These are phyloP conservation scores for Porphyrellus cyaneotinctus DNA, from an alignment of 768 basidiomycete genomes.

Conservation along the genomic window DNA sequence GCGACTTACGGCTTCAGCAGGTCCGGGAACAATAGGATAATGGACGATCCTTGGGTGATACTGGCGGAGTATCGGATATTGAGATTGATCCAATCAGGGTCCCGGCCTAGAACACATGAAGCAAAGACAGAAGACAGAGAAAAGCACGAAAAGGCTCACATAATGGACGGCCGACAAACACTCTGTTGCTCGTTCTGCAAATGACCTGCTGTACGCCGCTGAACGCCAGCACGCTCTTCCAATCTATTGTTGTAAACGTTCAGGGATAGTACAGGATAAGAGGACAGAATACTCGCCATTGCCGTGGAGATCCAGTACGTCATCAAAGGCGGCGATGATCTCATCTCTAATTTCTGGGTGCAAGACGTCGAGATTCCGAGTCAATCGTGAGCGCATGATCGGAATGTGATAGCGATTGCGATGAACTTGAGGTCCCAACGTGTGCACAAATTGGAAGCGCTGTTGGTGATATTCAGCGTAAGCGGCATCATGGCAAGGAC, in stretches of 20 bases:
- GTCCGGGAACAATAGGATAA: background rate
- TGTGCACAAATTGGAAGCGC: slow-evolving; percentile 36
- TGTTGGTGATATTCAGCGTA: slow-evolving; percentile 11
- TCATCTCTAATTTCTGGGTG: slow-evolving; percentile 45
- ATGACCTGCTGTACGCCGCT: slow-evolving; percentile 33
- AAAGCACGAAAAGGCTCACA: slow-evolving; percentile 28
- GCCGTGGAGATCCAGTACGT: slow-evolving; percentile 29
- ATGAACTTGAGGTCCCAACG: slow-evolving; percentile 32
- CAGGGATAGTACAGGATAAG: background rate
- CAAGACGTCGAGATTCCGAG: slow-evolving; percentile 35
- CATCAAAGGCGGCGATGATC: slow-evolving; percentile 37
- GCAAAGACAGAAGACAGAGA: too few species aligned
- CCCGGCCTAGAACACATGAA: slow-evolving; percentile 28
- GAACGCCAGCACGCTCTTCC: slow-evolving; percentile 31
- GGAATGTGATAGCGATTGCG: slow-evolving; percentile 30
- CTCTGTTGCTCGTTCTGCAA: slow-evolving; percentile 40
- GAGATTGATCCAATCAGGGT: slow-evolving; percentile 34
- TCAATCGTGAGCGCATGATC: slow-evolving; percentile 23
- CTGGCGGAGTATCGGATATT: slow-evolving; percentile 31
- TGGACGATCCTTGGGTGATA: slow-evolving; percentile 8
- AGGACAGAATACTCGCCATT: slow-evolving; percentile 16
- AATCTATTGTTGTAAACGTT: slow-evolving; percentile 29
- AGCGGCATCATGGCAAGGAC: background rate
- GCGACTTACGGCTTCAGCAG: background rate
- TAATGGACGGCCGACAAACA: slow-evolving; percentile 46